phyloP scores from a whole-genome alignment of 176 grass and related monocot species.

The Zoysia japonica region DNA sequence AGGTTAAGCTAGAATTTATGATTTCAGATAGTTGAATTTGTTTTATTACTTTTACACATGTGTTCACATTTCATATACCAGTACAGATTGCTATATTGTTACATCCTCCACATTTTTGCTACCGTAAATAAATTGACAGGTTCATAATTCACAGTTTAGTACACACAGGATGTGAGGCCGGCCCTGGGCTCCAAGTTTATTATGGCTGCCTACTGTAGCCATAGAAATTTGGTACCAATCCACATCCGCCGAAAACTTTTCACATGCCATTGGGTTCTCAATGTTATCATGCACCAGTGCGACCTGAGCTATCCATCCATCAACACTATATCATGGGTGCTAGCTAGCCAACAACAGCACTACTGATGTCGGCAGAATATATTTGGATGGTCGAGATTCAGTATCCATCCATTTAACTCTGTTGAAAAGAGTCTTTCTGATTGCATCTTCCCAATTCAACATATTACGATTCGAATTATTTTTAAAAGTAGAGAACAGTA shows the following conservation, averaged over 20 bases:
- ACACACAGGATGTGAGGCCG: neutral
- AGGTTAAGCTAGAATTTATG: neutral
- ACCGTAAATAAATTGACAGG: no score
- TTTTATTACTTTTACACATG: neutral
- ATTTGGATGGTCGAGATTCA: neutral
- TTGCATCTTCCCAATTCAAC: no score
- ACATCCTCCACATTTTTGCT: neutral
- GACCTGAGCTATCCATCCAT: neutral
- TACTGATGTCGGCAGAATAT: neutral
- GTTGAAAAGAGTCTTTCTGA: no score
- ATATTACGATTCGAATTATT: no score
- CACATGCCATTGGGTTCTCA: neutral
- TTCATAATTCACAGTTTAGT: neutral
- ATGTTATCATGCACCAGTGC: slow-evolving; percentile 4
- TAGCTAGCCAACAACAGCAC: neutral
- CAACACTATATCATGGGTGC: neutral
- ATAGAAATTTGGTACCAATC: neutral
- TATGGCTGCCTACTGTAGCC: neutral
- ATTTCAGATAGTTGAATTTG: neutral
- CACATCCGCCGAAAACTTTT: neutral
- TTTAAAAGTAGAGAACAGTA: no score
- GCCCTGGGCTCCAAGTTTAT: neutral
- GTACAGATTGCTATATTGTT: neutral
- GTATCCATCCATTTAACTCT: neutral
- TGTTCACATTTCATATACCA: neutral